These are phyloP conservation scores for Colletotrichum tropicale DNA, from an alignment of 2,329 filamentous ascomycete species.

Conservation along the genomic window DNA sequence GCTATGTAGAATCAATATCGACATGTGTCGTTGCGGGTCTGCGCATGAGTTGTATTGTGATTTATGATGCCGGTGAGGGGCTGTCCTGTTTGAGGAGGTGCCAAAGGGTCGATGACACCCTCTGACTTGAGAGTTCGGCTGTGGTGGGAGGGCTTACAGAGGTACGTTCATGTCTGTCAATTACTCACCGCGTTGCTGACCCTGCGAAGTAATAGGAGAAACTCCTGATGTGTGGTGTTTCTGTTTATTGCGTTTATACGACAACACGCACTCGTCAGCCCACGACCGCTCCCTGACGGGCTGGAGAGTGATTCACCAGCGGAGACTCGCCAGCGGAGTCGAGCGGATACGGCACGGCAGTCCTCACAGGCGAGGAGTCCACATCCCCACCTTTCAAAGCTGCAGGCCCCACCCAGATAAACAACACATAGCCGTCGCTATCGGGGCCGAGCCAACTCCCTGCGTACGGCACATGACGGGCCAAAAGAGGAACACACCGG, in stretches of 20 bases:
- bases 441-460: constrained; percentile 8
- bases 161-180: not conserved
- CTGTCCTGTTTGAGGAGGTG: constrained; percentile 1
- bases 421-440: not conserved
- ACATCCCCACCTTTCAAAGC: not conserved
- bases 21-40: not conserved
- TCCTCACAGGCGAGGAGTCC: not conserved
- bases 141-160: not conserved
- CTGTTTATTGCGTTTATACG: not conserved
- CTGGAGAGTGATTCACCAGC: not conserved
- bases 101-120: not conserved
- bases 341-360: not conserved
- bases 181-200: not conserved
- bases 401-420: constrained; percentile 7
- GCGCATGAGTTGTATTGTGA: not conserved
- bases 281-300: not conserved
- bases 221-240: not conserved
- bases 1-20: constrained; percentile 17
- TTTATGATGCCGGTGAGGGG: not conserved
- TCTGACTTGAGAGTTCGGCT: not conserved
- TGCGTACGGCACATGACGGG: not conserved
- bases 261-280: not conserved
- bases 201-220: not conserved
- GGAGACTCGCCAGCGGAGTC: not conserved
- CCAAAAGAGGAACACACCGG: not conserved